Conservation (phyloP, 495 filamentous ascomycete species). For the Tuber umbilicatum region DNA sequence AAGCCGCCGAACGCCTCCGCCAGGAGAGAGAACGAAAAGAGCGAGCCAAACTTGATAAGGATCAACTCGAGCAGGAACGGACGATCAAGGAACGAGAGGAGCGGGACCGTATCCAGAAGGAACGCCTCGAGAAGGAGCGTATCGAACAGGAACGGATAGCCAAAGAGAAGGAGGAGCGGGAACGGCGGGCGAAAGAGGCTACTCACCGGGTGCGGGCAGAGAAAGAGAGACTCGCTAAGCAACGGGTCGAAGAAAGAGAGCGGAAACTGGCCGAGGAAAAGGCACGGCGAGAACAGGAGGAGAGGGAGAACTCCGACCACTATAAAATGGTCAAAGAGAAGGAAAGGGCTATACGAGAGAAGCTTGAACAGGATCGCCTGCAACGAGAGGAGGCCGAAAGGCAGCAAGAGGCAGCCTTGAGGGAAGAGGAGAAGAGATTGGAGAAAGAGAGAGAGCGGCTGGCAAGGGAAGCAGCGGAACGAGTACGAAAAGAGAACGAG, state of each 20-base stretch:
- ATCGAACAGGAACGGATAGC: conserved; percentile 31
- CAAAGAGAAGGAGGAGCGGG: conserved; percentile 42
- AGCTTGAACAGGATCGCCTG: conserved; percentile 33
- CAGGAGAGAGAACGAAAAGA: conserved; percentile 33
- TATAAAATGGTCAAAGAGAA: conserved; percentile 20
- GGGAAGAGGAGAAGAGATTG: conserved; percentile 25
- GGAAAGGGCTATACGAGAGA: conserved; percentile 35
- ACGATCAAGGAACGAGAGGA: conserved; percentile 39
- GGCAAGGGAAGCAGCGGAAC: conserved; percentile 30
- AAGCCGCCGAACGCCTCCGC: conserved; percentile 33
- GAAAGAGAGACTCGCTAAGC: conserved; percentile 42
- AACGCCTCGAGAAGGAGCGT: conserved; percentile 36
- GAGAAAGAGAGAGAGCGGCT: conserved; percentile 29
- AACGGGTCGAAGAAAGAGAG: conserved; percentile 41
- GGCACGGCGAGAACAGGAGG: conserved; percentile 37
- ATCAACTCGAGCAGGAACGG: conserved; percentile 44
- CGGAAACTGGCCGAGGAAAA: conserved; percentile 40
- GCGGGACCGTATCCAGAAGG: conserved; percentile 34
- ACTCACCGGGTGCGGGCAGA: conserved; percentile 34
- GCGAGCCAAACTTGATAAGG: conserved; percentile 34
- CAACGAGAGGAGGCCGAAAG: conserved; percentile 31
- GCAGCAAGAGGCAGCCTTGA: conserved; percentile 8
- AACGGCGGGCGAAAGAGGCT: conserved; percentile 27
- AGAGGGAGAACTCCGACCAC: conserved; percentile 17
- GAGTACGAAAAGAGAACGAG: conserved; percentile 36